Base-by-base conservation (phyloP, 495 filamentous ascomycete species). In the Penicillium flavigenum region DNA sequence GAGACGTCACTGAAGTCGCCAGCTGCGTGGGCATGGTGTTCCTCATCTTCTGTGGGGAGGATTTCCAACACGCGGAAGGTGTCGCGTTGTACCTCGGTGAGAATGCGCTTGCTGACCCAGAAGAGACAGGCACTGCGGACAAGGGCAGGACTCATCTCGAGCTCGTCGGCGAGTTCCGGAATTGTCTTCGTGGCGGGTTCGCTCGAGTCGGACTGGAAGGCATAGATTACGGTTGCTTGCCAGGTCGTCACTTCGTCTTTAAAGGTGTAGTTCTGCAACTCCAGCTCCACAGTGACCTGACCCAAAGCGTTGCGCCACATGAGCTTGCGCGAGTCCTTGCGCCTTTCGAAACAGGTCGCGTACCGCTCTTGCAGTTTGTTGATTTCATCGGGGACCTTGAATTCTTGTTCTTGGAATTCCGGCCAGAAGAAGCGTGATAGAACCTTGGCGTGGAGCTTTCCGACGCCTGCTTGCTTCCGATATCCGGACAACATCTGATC, bases 351-450 rank as follows among this genome's bases (percentile, higher is more conserved):
- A n/a, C 86, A 87, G 4, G 70, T 62, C 44, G 87, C 83, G 74
- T 96, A 98, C 22, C 73, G 76, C 49, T 82, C 71, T 69, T 92
- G 90, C 26, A 89, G 71, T 2, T 79, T 66, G 5, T 70, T 53
- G 34, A 98, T 85, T 34, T 78, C 77, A 0, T 73, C 51, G 4
- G 95, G 94, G 10, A 95, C 73, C 32, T 75, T 67, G 73, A 96
- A 97, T 24, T 79, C 78, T 61, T 92, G 89, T 19, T 88, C 83
- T 42, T 91, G 86, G 11, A 97, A 76, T 2, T 86, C 76, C 0
- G 95, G 93, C 94, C 94, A 99, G 78, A 93, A 99, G 62, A 95
- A 84, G n/a, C 89, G 83, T 0, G 91, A 96, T 5, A 98, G 76
- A 47, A 98, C 92, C 54, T 92, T 89, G 7, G 91, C 83, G 58